Evolutionary conservation across 345 rosid species (phyloP), one percentile per base, ranked within the genome.

Genomic region (Excoecaria cochinchinensis): DNA sequence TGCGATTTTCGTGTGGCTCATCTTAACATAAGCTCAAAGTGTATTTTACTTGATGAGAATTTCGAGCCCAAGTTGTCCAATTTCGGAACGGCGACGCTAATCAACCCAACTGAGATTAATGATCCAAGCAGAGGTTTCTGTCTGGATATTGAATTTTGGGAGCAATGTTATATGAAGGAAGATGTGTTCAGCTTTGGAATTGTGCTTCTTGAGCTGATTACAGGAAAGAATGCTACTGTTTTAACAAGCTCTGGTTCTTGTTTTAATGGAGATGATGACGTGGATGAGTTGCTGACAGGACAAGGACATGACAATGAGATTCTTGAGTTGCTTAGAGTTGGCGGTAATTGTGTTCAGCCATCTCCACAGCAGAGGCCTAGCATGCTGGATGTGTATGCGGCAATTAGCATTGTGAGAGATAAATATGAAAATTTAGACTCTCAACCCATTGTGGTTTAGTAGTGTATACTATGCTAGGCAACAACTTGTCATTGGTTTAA

Each of bases 181-280:
- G 77, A 80, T 72, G 79, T 80, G 13, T 55, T 40, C 11, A 47
- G 39, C 53, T 80, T 65, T 62, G 80, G 84, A 55, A 24, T 76
- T 21, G 53, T 79, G 62, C 72, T 75, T 63, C 62, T 74, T 19
- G 78, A 79, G 55, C 79, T 80, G 16, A 65, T 80, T 13, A 71
- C 31, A 31, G 31, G 31, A 31, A 31, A 31, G 31, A 31, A 31
- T 31, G 31, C 31, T 31, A 2, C 31, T 31, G 31, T 2, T 31
- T 31, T 31, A 31, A 31, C 31, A 31, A 31, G 31, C 31, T 31
- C 31, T 31, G 31, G 31, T 31, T 31, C 31, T 31, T 31, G 31
- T 31, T 31, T 50, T 50, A 9, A 11, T 4, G 2, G 24, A 1
- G 11, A 25, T 36, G 66, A 36, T 5, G 46, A 19, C 21, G 15